Conservation (phyloP, 768 basidiomycete species). For the Trametes cubensis region DNA sequence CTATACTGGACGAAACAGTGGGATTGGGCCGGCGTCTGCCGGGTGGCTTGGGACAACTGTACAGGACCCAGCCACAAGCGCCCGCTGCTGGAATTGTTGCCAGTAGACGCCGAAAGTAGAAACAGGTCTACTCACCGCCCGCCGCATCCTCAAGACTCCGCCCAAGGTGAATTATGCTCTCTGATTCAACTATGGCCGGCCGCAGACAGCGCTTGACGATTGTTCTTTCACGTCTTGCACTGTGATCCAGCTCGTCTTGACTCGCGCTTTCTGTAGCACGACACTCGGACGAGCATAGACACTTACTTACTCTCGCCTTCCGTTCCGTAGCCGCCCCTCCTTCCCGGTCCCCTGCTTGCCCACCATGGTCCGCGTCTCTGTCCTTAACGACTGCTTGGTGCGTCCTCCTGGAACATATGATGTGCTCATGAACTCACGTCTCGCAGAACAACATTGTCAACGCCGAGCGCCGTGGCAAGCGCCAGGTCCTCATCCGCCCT, state of each 20-base stretch:
- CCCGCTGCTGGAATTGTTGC: conserved; percentile 5
- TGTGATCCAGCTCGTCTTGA: conserved; percentile 53
- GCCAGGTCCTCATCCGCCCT: conserved; percentile 97
- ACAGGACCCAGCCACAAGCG: conserved; percentile 36
- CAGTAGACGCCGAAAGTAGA: conserved; percentile 3
- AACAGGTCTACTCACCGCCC: conserved; percentile 22
- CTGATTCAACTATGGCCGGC: conserved; percentile 22
- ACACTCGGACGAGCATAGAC: conserved; percentile 76
- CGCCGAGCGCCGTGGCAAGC: conserved; percentile 98
- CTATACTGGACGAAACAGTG: conserved; percentile 14
- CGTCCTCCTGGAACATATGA: conserved; percentile 22
- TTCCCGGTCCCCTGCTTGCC: conserved; percentile 19
- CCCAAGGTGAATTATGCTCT: conserved; percentile 50
- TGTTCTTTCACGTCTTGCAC: conserved; percentile 22
- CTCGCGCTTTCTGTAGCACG: conserved; percentile 80
- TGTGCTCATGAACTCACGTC: conserved; percentile 1
- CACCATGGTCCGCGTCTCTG: conserved; percentile 88
- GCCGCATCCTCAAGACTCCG: conserved; percentile 30
- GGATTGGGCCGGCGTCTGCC: conserved; percentile 31
- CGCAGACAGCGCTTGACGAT: conserved; percentile 29
- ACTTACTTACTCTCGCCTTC: conserved; percentile 34
- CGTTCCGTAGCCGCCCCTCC: conserved; percentile 33
- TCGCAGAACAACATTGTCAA: conserved; percentile 96
- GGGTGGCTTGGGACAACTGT: conserved; percentile 40
- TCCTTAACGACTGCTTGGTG: conserved; percentile 72